Evolutionary conservation across 208 protist genomes (phyloP), one percentile per base, ranked within the genome.

Genomic region (Leishmania tropica): DNA sequence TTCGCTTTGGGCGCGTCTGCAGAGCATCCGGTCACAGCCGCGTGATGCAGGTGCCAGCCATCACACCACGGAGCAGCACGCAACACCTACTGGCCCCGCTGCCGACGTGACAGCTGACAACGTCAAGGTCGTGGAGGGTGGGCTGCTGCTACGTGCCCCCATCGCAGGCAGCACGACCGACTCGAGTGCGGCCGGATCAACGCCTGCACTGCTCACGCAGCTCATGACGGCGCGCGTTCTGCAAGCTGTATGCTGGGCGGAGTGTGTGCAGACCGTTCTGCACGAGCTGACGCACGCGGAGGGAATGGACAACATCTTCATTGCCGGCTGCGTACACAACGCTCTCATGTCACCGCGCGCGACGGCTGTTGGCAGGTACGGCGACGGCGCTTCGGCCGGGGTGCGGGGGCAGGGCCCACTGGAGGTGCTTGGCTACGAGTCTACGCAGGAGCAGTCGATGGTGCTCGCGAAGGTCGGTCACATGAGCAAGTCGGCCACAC

Each of bases 341-440:
- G 51, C 78, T 40, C 40, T 82, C 58, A 60, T 85, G n/a, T 76
- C 83, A 6, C 73, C 73, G 17, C 74, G 42, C 28, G 51, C 64
- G 28, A 47, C 71, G 51, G 40, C 54, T 54, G 68, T 45, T 24
- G 75, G 45, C 17, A 28, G 45, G 21, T 74, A 45, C 31, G 70
- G 70, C 54, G 37, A 45, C 10, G 48, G 62, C 24, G 76, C 70
- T 51, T 24, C 8, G n/a, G 28, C 35, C 15, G 77, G 28, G 8
- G 64, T 54, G 77, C 51, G 56, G 37, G 71, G 65, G 54, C 76
- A 28, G 53, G 83, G 83, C 24, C 83, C 83, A 53, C 58, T 85
- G 24, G 54, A 85, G 83, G 83, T 85, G 78, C 83, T 85, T 48
- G 83, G 80, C 74, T 85, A 85, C 78, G 78, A 79, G 64, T 85